Evolutionary conservation across 108 stramenopile species (phyloP).

Genomic region (Pseudonitzschia delicatissima): DNA sequence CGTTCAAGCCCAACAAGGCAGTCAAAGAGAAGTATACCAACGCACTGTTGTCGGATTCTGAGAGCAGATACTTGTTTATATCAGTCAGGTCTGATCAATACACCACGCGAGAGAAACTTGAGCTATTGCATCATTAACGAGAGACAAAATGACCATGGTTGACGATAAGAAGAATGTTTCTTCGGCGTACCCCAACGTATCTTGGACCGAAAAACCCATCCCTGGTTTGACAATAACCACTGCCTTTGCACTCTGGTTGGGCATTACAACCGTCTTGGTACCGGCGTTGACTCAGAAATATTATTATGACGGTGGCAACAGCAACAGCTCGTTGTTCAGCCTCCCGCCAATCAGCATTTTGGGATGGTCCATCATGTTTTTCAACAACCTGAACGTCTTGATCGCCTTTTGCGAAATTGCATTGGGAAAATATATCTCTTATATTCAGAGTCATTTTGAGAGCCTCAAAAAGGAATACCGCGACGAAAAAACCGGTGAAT

Average conservation of each 20-base stretch:
- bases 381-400: slow-evolving; percentile 82
- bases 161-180: not conserved
- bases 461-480: slow-evolving; percentile 44
- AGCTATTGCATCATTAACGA: too few species aligned
- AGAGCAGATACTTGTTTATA: too few species aligned
- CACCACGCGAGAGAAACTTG: too few species aligned
- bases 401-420: slow-evolving; percentile 75
- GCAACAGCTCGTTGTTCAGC: not conserved
- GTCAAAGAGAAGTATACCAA: too few species aligned
- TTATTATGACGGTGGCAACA: not conserved
- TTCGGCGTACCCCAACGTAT: not conserved
- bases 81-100: too few species aligned
- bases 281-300: slow-evolving; percentile 1
- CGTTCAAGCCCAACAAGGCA: too few species aligned
- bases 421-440: slow-evolving; percentile 58
- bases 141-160: too few species aligned
- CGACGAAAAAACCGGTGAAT: slow-evolving; percentile 33
- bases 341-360: slow-evolving; percentile 24
- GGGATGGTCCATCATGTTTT: slow-evolving; percentile 48
- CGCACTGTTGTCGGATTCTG: too few species aligned
- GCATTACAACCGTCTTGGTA: slow-evolving; percentile 35
- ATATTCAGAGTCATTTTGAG: slow-evolving; percentile 59
- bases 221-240: slow-evolving; percentile 43
- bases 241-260: slow-evolving; percentile 46
- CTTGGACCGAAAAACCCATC: slow-evolving; percentile 17